Conservation (phyloP, 2,329 filamentous ascomycete genomes). For the Thielaviopsis cerberus region DNA sequence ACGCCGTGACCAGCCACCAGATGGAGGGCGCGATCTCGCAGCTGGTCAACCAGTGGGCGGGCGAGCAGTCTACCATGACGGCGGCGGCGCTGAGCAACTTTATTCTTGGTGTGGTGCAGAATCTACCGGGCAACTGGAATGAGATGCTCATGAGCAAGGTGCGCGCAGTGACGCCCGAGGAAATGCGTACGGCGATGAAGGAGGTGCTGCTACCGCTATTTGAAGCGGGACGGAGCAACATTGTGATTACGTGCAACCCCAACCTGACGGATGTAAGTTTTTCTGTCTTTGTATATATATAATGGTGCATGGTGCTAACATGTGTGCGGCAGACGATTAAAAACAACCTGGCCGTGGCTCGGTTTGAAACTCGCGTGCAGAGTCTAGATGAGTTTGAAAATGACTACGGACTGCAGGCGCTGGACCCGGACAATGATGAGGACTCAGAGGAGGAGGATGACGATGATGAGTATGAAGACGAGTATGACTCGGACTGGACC, state of each 20-base stretch:
- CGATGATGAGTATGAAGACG: slow-evolving; percentile 28
- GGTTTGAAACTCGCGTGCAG: slow-evolving; percentile 61
- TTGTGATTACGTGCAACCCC: slow-evolving; percentile 74
- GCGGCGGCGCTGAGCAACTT: slow-evolving; percentile 71
- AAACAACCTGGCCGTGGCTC: slow-evolving; percentile 52
- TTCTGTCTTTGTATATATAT: not conserved
- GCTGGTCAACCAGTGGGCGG: slow-evolving; percentile 71
- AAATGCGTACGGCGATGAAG: slow-evolving; percentile 56
- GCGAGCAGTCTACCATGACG: slow-evolving; percentile 73
- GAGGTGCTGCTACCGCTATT: slow-evolving; percentile 68
- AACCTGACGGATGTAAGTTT: slow-evolving; percentile 62
- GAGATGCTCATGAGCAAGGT: slow-evolving; percentile 60
- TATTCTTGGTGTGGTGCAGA: slow-evolving; percentile 59
- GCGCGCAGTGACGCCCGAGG: slow-evolving; percentile 52
- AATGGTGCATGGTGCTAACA: slow-evolving; percentile 1
- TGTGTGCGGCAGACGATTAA: slow-evolving; percentile 46
- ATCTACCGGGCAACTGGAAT: slow-evolving; percentile 59
- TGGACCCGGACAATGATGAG: slow-evolving; percentile 40
- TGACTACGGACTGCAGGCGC: slow-evolving; percentile 62
- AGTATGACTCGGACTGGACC: slow-evolving; percentile 15
- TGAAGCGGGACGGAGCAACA: slow-evolving; percentile 57
- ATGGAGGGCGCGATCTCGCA: slow-evolving; percentile 80
- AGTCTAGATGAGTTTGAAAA: slow-evolving; percentile 68
- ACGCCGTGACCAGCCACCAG: slow-evolving; percentile 58
- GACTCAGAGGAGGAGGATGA: slow-evolving; percentile 43